phyloP scores from a whole-genome alignment of 208 protist species.

The Vickermania spadyakhi region DNA sequence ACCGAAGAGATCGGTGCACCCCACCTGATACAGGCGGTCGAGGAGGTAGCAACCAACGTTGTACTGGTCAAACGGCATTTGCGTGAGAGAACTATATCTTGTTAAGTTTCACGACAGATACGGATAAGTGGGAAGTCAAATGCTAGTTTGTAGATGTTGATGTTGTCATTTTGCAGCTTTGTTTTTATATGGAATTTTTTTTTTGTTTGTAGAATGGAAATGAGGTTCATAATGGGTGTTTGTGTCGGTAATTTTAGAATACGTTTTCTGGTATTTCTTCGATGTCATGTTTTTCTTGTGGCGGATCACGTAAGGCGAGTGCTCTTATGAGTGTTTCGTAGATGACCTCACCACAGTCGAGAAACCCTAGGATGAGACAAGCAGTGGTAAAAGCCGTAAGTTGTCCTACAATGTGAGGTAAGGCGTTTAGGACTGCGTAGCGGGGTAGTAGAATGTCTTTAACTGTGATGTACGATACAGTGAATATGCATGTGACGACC shows the following conservation, averaged over 20 bases:
- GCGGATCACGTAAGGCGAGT: neutral
- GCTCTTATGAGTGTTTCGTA: neutral
- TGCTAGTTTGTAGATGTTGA: no score
- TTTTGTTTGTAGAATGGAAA: no score
- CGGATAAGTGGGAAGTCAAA: no score
- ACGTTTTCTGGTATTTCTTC: no score
- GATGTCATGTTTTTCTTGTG: no score
- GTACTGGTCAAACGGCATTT: conserved; percentile 39
- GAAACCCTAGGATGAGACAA: neutral
- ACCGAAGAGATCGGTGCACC: conserved; percentile 41
- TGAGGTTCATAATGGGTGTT: no score
- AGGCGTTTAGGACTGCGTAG: neutral
- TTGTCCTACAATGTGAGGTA: neutral
- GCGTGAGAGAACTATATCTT: no score
- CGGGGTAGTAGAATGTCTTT: neutral
- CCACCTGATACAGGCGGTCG: conserved; percentile 30
- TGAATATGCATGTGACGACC: neutral
- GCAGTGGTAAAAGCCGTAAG: neutral
- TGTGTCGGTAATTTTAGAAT: no score
- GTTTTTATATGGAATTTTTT: no score
- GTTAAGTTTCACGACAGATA: no score
- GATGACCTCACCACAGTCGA: neutral
- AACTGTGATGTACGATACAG: neutral
- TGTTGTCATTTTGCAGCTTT: no score
- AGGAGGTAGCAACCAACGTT: conserved; percentile 45